Conservation (phyloP, 1,284 basidiomycete species). For the Tylopilus orsonianus region DNA sequence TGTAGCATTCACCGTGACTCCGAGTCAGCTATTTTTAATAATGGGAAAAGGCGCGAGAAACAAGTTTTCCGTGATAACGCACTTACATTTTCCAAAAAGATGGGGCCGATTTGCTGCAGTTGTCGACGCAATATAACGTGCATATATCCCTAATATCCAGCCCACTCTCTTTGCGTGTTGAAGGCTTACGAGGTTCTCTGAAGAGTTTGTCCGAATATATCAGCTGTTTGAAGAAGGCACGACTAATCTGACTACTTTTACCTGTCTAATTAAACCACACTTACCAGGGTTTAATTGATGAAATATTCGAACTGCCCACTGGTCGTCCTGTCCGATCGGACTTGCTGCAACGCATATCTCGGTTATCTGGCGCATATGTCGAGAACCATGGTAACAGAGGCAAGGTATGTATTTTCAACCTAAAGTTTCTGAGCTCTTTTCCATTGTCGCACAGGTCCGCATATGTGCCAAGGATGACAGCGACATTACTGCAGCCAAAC, state of each 20-base stretch:
- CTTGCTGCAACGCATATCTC: conserved; percentile 62
- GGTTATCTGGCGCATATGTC: conserved; percentile 59
- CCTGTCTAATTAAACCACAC: neutral
- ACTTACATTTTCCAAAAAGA: conserved; percentile 42
- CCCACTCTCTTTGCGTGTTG: conserved; percentile 57
- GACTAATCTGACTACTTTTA: conserved; percentile 5
- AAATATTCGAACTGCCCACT: conserved; percentile 49
- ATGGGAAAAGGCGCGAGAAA: conserved; percentile 62
- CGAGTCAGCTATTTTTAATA: conserved; percentile 65
- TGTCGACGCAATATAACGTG: conserved; percentile 60
- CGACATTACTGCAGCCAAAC: conserved; percentile 47
- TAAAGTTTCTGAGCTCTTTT: neutral
- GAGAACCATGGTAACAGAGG: conserved; percentile 48
- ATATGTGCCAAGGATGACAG: conserved; percentile 47
- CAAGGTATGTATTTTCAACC: conserved; percentile 38
- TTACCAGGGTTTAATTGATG: conserved; percentile 49
- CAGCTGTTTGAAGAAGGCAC: conserved; percentile 48
- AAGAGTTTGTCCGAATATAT: conserved; percentile 47
- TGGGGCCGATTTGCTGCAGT: conserved; percentile 56
- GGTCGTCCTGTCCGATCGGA: conserved; percentile 41
- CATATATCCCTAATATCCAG: conserved; percentile 56
- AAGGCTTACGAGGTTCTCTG: conserved; percentile 54
- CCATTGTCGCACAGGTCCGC: conserved; percentile 44
- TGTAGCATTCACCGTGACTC: conserved; percentile 55
- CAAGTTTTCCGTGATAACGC: neutral